Percentiles rank a stretch among this genome's conserved stretches.
Conservation (phyloP, 495 filamentous ascomycete genomes). For the Neurospora tetraspora region DNA sequence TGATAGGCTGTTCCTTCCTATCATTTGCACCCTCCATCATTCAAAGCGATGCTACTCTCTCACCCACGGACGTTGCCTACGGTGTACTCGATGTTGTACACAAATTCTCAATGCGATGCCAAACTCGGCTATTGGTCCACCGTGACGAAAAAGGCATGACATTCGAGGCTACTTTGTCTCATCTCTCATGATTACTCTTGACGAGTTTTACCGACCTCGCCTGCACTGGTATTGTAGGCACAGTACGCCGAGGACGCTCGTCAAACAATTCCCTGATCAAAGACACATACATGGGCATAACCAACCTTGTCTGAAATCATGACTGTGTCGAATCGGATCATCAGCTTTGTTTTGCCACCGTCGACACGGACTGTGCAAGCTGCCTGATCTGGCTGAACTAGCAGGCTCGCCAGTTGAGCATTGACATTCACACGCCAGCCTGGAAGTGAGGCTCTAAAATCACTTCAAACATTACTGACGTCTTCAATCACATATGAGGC, state of each 20-base stretch:
- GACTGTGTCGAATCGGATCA: not conserved
- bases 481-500: not conserved
- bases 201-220: not conserved
- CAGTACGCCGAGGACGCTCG: not conserved
- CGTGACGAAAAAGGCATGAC: not conserved
- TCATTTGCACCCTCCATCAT: not conserved
- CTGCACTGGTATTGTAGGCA: not conserved
- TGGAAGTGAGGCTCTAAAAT: not conserved
- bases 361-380: not conserved
- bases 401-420: not conserved
- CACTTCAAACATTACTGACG: not conserved
- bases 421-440: not conserved
- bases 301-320: too few relatives aligned
- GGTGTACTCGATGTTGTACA: not conserved
- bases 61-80: not conserved
- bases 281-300: not conserved
- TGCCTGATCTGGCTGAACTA: not conserved
- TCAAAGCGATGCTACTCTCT: not conserved
- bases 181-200: not conserved
- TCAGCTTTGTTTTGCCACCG: not conserved
- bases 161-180: not conserved
- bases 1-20: not conserved
- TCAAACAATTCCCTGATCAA: not conserved
- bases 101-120: not conserved
- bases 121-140: not conserved